Percentiles rank a stretch among this genome's conserved stretches.
Conservation (phyloP, 2,329 filamentous ascomycete genomes). For the Apiospora malaysiana region DNA sequence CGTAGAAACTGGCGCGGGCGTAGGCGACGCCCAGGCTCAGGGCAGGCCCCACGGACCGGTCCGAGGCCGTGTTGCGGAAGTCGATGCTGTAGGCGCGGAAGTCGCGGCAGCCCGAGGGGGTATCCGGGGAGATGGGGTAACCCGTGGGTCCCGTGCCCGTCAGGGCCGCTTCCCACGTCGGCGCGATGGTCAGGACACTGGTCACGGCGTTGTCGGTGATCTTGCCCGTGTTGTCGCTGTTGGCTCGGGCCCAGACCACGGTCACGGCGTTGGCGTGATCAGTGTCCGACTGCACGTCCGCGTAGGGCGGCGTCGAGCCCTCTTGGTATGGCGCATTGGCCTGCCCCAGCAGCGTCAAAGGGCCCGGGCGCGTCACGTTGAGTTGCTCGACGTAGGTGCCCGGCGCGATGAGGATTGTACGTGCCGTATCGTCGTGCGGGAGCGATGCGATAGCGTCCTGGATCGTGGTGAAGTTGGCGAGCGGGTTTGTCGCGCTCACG, state of each 20-base stretch:
- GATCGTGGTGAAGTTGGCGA: slow-evolving; percentile 46
- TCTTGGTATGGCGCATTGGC: slow-evolving; percentile 38
- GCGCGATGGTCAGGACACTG: slow-evolving; percentile 65
- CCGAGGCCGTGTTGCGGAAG: slow-evolving; percentile 64
- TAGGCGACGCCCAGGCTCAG: slow-evolving; percentile 66
- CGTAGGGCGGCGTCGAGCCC: slow-evolving; percentile 46
- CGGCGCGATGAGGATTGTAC: slow-evolving; percentile 64
- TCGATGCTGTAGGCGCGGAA: slow-evolving; percentile 73
- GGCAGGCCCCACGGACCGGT: slow-evolving; percentile 57
- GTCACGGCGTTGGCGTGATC: slow-evolving; percentile 59
- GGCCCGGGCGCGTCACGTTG: slow-evolving; percentile 67
- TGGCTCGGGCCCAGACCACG: slow-evolving; percentile 64
- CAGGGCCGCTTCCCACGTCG: slow-evolving; percentile 65
- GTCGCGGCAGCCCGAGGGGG: slow-evolving; percentile 67
- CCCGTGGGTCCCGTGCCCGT: slow-evolving; percentile 68
- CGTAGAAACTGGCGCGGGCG: slow-evolving; percentile 72
- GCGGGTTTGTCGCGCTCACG: slow-evolving; percentile 41
- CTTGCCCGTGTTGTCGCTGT: slow-evolving; percentile 45
- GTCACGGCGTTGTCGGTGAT: slow-evolving; percentile 67
- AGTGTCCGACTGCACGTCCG: slow-evolving; percentile 41
- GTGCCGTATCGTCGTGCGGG: slow-evolving; percentile 47
- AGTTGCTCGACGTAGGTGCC: slow-evolving; percentile 69
- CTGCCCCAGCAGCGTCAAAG: slow-evolving; percentile 67
- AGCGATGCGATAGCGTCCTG: slow-evolving; percentile 48
- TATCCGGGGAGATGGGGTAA: slow-evolving; percentile 62